Evolutionary conservation across 192 early-diverging fungal species (phyloP).

Genomic region (Coemansia sp.): DNA sequence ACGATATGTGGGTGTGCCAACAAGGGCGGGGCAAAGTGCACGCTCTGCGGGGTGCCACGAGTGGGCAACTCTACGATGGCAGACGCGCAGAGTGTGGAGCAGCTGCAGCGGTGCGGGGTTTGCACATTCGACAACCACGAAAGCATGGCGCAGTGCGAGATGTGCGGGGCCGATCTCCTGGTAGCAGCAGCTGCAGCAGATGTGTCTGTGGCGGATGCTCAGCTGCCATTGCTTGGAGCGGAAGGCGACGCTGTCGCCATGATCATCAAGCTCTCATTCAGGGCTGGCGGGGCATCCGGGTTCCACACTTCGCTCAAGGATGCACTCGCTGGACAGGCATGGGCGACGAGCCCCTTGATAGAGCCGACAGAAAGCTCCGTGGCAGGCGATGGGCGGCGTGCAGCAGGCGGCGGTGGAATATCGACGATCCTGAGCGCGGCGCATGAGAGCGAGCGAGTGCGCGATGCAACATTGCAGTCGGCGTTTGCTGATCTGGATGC

Average conservation of each 20-base stretch:
- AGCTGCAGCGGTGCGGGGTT: constrained; percentile 61
- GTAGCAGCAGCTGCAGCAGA: background rate
- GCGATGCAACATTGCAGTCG: constrained; percentile 70
- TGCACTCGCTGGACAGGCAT: constrained; percentile 64
- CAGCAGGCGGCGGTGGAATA: constrained; percentile 25
- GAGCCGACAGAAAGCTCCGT: background rate
- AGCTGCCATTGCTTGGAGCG: constrained; percentile 20
- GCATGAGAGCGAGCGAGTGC: constrained; percentile 66
- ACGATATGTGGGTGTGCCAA: constrained; percentile 51
- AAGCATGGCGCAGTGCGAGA: constrained; percentile 80
- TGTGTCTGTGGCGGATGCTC: constrained; percentile 8
- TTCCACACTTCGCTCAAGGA: constrained; percentile 70
- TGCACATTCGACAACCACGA: constrained; percentile 93
- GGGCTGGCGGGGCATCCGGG: constrained; percentile 66
- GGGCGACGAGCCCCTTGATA: constrained; percentile 50
- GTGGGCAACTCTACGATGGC: constrained; percentile 12
- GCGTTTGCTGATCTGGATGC: constrained; percentile 91
- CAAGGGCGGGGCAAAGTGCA: constrained; percentile 39
- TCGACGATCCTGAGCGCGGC: constrained; percentile 59
- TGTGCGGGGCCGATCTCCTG: constrained; percentile 75
- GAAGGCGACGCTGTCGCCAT: background rate
- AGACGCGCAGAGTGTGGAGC: constrained; percentile 9
- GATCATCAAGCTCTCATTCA: constrained; percentile 77
- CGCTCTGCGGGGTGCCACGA: constrained; percentile 47
- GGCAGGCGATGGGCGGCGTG: background rate